Evolutionary conservation across 2,329 filamentous ascomycete species (phyloP), one percentile per base, ranked within the genome.

Genomic region (Rhynchosporium agropyri): DNA sequence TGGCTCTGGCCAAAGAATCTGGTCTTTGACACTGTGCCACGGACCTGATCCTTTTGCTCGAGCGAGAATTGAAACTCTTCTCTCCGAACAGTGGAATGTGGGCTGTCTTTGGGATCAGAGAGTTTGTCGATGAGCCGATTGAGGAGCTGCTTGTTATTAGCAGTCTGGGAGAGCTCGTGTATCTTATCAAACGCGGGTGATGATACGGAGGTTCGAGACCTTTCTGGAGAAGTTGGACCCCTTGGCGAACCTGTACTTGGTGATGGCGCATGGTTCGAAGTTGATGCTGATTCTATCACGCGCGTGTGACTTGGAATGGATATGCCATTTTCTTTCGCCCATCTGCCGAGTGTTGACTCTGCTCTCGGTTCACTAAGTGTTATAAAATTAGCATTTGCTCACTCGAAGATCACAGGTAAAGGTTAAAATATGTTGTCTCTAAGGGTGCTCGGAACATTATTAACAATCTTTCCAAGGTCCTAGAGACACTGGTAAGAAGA

Each of bases 1-100:
- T 73, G 70, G 49, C 64, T 70, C 28, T 67, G 65, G 5, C 71
- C 71, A 56, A 66, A 70, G 31, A 69, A 70, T 29, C 68, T 55
- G 1, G 70, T 69, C 50, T 72, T 72, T 7, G 69, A 67, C 3
- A 71, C 48, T 31, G 66, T 69, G 3, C 67, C 67, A 42, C 43
- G 42, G 1, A 63, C 28, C 13, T 57, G 43, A 26, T 53, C 53
- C 26, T 43, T 62, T 56, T 61, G 60, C 55, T 58, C 63, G 5
- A 58, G 58, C 33, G 50, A 13, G 5, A 60, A 56, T 10, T 56
- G 49, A 13, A 64, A 54, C 3, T 48, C 38, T 26, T 54, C 48
- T 15, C 29, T 33, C 13, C 31, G 48, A 4, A 53, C 48, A 5
- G 36, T 53, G 12, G 42, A 28, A 46, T 33, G 4, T 33, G 26